A percentile compares a stretch with the other conserved stretches of the same genome.
Evolutionary conservation across 2,329 filamentous ascomycete genomes (phyloP).

Genomic region (Sclerotiophoma versabilis): DNA sequence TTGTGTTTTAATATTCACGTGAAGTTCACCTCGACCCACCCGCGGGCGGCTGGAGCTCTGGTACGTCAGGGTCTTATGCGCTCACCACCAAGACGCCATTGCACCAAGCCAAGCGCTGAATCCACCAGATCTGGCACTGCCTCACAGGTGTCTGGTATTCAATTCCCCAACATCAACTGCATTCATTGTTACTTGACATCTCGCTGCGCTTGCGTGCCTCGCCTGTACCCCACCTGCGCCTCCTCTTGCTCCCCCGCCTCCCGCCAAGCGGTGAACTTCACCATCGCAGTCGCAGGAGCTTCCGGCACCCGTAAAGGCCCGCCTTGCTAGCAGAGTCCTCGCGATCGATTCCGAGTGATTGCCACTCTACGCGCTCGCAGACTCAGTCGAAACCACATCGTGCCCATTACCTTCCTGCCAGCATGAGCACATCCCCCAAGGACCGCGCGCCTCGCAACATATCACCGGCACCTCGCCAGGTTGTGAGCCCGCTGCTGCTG

Average conservation of each 20-base stretch:
- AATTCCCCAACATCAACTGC: background rate
- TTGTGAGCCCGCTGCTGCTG: conserved; percentile 37
- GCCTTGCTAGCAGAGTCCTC: conserved; percentile 32
- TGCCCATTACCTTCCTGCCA: background rate
- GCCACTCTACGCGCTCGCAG: conserved; percentile 21
- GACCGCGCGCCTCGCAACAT: conserved; percentile 27
- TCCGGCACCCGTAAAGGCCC: conserved; percentile 35
- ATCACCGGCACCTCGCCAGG: conserved; percentile 33
- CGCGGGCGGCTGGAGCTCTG: conserved; percentile 11
- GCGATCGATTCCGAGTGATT: conserved; percentile 16
- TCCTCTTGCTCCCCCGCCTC: conserved; percentile 34
- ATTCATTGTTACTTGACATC: background rate
- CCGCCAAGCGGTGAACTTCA: conserved; percentile 31
- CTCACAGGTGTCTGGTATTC: conserved; percentile 1
- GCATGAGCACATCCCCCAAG: conserved; percentile 47
- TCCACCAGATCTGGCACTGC: conserved; percentile 24
- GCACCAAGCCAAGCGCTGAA: conserved; percentile 32
- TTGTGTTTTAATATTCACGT: background rate
- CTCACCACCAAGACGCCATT: conserved; percentile 16
- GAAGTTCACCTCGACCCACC: background rate
- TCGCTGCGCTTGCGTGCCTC: conserved; percentile 3
- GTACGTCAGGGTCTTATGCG: conserved; percentile 8
- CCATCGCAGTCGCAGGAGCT: conserved; percentile 33
- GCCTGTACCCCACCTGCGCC: conserved; percentile 9
- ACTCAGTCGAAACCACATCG: conserved; percentile 9